Conservation (phyloP, 1,284 basidiomycete genomes). For the Sporisorium reilianum region DNA sequence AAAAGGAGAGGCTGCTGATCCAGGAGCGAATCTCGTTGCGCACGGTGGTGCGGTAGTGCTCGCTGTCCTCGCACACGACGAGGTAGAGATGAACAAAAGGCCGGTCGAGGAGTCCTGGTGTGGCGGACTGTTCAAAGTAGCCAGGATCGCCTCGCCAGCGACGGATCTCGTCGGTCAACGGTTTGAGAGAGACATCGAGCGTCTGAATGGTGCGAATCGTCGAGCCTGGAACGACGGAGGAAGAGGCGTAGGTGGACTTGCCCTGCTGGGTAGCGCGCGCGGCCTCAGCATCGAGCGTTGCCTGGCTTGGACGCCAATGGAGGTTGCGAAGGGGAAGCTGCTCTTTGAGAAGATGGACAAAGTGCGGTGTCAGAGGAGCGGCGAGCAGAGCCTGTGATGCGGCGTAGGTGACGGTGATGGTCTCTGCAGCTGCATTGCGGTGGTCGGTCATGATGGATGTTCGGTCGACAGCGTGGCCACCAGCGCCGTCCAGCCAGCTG, state of each 20-base stretch:
- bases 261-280: slow-evolving; percentile 42
- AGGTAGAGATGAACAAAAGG: slow-evolving; percentile 66
- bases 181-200: slow-evolving; percentile 53
- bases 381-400: slow-evolving; percentile 56
- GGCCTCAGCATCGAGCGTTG: slow-evolving; percentile 42
- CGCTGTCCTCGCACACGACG: slow-evolving; percentile 65
- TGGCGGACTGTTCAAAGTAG: slow-evolving; percentile 50
- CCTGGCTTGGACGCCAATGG: slow-evolving; percentile 62
- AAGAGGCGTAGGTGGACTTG: slow-evolving; percentile 27
- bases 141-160: slow-evolving; percentile 49
- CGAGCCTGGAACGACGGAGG: slow-evolving; percentile 36
- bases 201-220: slow-evolving; percentile 60
- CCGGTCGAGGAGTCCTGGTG: slow-evolving; percentile 46
- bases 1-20: slow-evolving; percentile 60
- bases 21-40: slow-evolving; percentile 66
- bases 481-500: not conserved
- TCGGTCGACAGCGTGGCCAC: not conserved
- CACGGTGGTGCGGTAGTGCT: slow-evolving; percentile 64
- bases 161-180: slow-evolving; percentile 48
- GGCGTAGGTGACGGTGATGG: slow-evolving; percentile 65
- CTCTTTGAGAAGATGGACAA: slow-evolving; percentile 49
- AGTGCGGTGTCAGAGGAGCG: slow-evolving; percentile 51
- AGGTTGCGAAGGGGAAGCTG: slow-evolving; percentile 67
- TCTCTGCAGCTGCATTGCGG: slow-evolving; percentile 16
- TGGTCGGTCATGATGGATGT: slow-evolving; percentile 25